Conservation (phyloP, 1,139 yeast genomes). For the Candida sojae region DNA sequence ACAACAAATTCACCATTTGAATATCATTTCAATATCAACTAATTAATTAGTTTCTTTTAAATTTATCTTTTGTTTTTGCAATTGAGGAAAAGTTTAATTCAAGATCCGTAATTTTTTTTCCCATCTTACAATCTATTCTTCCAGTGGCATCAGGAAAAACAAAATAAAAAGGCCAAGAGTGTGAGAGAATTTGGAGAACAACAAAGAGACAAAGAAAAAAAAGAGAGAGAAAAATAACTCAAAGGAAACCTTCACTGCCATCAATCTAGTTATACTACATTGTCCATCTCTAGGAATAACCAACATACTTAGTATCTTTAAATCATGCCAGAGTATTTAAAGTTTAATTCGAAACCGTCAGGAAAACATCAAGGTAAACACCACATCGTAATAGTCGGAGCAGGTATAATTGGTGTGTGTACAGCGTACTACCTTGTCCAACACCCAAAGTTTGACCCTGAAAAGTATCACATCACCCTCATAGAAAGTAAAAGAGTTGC, state of each 20-base stretch:
- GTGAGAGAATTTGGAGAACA: background rate
- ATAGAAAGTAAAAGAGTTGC: conserved; percentile 91
- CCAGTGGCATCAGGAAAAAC: background rate
- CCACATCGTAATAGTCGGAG: conserved; percentile 81
- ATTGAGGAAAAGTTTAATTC: background rate
- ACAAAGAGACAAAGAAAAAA: background rate
- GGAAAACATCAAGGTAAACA: conserved; percentile 61
- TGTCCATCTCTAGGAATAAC: background rate
- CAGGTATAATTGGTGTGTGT: conserved; percentile 95
- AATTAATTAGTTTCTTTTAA: background rate
- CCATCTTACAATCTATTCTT: background rate
- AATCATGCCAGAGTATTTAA: conserved; percentile 38
- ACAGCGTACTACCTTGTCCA: conserved; percentile 86
- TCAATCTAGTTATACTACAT: background rate
- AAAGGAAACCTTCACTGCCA: background rate
- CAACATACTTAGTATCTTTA: background rate
- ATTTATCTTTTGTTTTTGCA: background rate
- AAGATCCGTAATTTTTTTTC: background rate
- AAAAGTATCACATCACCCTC: conserved; percentile 79
- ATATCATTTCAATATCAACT: background rate
- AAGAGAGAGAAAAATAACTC: background rate
- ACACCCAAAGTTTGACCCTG: conserved; percentile 77
- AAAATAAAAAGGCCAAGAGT: background rate
- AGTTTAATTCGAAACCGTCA: conserved; percentile 48
- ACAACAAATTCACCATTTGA: background rate